A percentile compares a stretch with the other conserved stretches of the same genome.
Evolutionary conservation across 2,329 filamentous ascomycete genomes (phyloP).

Genomic region (Pseudogymnoascus sp.): DNA sequence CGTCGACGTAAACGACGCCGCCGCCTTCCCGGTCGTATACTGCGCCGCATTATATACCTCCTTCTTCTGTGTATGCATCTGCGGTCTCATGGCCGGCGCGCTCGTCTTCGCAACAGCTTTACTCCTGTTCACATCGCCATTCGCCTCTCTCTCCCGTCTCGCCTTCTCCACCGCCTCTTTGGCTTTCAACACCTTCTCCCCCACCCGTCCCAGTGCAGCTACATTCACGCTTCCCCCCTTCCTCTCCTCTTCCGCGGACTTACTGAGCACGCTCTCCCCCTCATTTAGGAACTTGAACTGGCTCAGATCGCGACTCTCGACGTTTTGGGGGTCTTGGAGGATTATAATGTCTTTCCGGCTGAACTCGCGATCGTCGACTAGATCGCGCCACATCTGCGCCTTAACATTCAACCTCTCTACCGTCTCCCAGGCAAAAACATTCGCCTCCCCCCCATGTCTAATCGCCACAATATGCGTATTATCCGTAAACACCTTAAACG

Average conservation of each 20-base stretch:
- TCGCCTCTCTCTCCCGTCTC: constrained; percentile 59
- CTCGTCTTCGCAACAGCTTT: constrained; percentile 29
- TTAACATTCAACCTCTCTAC: constrained; percentile 94
- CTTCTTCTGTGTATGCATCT: constrained; percentile 48
- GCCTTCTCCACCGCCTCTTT: constrained; percentile 92
- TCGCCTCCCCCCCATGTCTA: constrained; percentile 69
- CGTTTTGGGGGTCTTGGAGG: constrained; percentile 88
- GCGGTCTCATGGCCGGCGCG: constrained; percentile 28
- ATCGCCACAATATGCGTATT: constrained; percentile 95
- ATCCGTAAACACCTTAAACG: constrained; percentile 94
- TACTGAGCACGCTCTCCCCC: constrained; percentile 59
- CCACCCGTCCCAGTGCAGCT: constrained; percentile 66
- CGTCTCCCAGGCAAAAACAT: constrained; percentile 95
- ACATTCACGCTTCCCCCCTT: constrained; percentile 66
- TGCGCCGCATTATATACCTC: constrained; percentile 74
- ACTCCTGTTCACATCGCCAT: constrained; percentile 48
- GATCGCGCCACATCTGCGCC: constrained; percentile 87
- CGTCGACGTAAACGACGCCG: constrained; percentile 91
- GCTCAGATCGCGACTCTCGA: constrained; percentile 71
- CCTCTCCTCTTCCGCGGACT: constrained; percentile 60
- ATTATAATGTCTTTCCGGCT: constrained; percentile 88
- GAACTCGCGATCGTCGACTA: constrained; percentile 82
- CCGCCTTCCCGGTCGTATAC: constrained; percentile 84
- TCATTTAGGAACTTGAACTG: constrained; percentile 85
- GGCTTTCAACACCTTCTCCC: constrained; percentile 77